Percentiles rank a stretch among this genome's conserved stretches.
Evolutionary conservation across 345 rosid species (phyloP).

Genomic region (Raphanus raphanistrum): DNA sequence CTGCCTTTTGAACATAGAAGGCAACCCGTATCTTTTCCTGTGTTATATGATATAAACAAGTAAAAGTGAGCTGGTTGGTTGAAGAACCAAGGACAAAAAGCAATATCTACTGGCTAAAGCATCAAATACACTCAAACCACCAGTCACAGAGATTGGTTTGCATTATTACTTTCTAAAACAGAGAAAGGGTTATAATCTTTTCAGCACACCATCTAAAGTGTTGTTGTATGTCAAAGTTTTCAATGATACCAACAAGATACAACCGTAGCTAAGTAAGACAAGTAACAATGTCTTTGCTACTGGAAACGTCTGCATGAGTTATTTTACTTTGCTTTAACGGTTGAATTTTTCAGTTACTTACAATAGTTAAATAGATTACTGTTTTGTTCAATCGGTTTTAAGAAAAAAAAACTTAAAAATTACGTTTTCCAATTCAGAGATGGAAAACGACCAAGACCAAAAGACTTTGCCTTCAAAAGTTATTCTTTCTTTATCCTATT

Average conservation of each 20-base stretch:
- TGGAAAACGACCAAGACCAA: conserved; percentile 10
- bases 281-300: neutral
- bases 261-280: neutral
- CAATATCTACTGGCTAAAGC: conserved; percentile 11
- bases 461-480: neutral
- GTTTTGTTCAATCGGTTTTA: neutral
- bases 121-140: neutral
- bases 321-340: neutral
- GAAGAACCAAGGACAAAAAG: neutral
- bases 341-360: neutral
- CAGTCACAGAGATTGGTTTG: neutral
- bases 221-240: neutral
- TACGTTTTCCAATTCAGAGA: neutral
- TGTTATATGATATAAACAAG: conserved; percentile 8
- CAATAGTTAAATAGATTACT: conserved; percentile 10
- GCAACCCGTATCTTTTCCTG: conserved; percentile 96
- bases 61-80: conserved; percentile 31
- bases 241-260: conserved; percentile 18
- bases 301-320: neutral
- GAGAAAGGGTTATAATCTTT: neutral
- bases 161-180: neutral
- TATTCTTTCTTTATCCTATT: neutral
- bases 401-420: neutral
- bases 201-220: neutral
- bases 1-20: conserved; percentile 88